phyloP scores from a whole-genome alignment of 2,329 filamentous ascomycete genomes.

The Venturia effusa region DNA sequence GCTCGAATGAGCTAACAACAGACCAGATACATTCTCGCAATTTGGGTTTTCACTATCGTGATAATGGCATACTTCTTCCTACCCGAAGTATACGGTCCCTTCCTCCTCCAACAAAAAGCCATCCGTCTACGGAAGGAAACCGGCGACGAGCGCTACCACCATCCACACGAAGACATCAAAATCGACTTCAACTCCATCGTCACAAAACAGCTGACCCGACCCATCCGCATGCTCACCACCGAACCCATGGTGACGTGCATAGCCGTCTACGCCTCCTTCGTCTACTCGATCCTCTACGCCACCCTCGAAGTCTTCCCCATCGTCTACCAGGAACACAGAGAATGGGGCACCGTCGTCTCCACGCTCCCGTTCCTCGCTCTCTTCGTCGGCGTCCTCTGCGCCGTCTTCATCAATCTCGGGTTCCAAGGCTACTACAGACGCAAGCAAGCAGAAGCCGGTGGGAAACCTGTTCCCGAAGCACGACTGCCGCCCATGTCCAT shows the following conservation, averaged over 20 bases:
- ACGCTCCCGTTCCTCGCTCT: conserved; percentile 52
- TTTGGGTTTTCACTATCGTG: conserved; percentile 18
- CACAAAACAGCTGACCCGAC: conserved; percentile 33
- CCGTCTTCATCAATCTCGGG: conserved; percentile 47
- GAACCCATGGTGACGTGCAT: conserved; percentile 39
- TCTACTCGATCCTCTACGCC: conserved; percentile 54
- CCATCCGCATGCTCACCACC: conserved; percentile 34
- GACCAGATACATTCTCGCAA: conserved; percentile 30
- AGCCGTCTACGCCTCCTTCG: conserved; percentile 38
- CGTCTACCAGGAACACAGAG: conserved; percentile 51
- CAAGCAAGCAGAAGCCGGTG: conserved; percentile 39
- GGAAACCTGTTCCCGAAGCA: conserved; percentile 46
- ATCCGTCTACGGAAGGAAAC: conserved; percentile 26
- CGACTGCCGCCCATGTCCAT: conserved; percentile 54
- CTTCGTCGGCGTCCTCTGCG: conserved; percentile 50
- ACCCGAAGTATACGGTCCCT: conserved; percentile 30
- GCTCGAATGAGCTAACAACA: neutral
- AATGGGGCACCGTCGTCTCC: conserved; percentile 48
- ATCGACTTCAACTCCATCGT: conserved; percentile 30
- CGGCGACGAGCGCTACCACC: conserved; percentile 29
- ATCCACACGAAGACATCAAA: conserved; percentile 35
- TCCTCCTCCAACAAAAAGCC: conserved; percentile 30
- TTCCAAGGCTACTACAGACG: conserved; percentile 57
- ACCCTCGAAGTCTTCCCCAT: conserved; percentile 53
- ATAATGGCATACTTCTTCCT: conserved; percentile 25